Percentiles rank a stretch among this genome's conserved stretches.
These are phyloP conservation scores for Calycina herbarum DNA, from an alignment of 2,329 filamentous ascomycete species.

Conservation along the genomic window DNA sequence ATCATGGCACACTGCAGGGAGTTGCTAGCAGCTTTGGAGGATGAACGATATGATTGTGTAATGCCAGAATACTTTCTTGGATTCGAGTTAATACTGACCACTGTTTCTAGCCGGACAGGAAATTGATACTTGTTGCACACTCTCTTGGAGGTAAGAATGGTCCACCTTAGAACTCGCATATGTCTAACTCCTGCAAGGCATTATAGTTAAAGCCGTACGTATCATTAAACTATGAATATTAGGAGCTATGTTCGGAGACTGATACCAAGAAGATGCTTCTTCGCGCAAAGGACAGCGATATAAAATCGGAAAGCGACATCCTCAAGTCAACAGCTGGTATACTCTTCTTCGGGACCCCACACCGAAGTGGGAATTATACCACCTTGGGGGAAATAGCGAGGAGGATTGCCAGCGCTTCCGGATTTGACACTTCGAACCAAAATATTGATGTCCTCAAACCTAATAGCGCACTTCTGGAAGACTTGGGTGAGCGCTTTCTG, in stretches of 20 bases:
- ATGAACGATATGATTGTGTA: background rate
- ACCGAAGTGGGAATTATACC: background rate
- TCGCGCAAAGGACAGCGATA: background rate
- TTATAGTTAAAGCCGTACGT: background rate
- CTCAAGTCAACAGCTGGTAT: background rate
- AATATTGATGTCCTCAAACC: background rate
- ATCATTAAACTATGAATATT: background rate
- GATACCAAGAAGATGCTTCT: constrained; percentile 1
- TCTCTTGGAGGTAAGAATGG: background rate
- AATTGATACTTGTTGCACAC: background rate
- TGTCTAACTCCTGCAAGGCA: background rate
- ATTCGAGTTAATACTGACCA: too few relatives aligned
- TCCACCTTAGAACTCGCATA: too few relatives aligned
- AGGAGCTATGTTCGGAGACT: background rate
- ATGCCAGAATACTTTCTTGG: background rate
- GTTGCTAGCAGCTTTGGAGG: background rate
- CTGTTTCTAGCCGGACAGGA: background rate
- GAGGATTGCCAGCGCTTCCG: background rate
- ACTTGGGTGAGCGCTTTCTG: background rate
- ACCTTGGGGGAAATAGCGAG: background rate
- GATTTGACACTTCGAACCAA: background rate
- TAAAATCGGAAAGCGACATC: background rate
- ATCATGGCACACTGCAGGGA: background rate
- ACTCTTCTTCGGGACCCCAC: background rate
- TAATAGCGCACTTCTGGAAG: background rate